Evolutionary conservation across 2,329 filamentous ascomycete species (phyloP), one percentile per base, ranked within the genome.

Genomic region (Coniella vitis): DNA sequence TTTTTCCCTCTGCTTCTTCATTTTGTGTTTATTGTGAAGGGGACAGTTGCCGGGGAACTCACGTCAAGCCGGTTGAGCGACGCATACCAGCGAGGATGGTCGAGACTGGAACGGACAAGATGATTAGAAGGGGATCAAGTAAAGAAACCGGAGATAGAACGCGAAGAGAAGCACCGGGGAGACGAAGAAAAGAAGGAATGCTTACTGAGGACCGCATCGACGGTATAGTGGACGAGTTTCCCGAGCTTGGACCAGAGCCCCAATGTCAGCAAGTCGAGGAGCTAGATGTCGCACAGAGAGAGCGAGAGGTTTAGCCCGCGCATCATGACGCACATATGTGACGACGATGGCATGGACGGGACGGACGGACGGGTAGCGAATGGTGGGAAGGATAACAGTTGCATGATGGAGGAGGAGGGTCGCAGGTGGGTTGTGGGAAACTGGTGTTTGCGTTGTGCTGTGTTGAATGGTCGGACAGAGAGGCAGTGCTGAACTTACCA

Each of bases 21-120:
- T 7, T 3, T 17, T 3, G 20, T 25, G 13, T 38, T 10, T 22
- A n/a, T 39, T 8, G 25, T 36, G 21, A 45, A 50, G 52, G 54
- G 51, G 54, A 53, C n/a, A n/a, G n/a, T 56, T 38, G 51, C 45
- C 20, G 22, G 10, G 49, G 56, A 53, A 86, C 87, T 80, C 87
- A 98, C 93, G 90, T 96, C 72, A 98, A 78, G 63, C 93, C 93
- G 54, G 93, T 97, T 56, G 91, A 96, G 60, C 93, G 89, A 74
- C 95, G 94, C 75, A 98, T 90, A 62, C 93, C 93, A 35, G 93
- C 93, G 58, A 98, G 83, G 67, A 97, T 91, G 55, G 93, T 88
- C 62, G 93, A 98, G 68, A 98, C 87, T 94, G 52, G 13, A 25
- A 13, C n/a, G 16, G n/a, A 32, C 14, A 29, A 19, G 43, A 31